phyloP scores from a whole-genome alignment of 352 stramenopile species.

The Pythium folliculosum region DNA sequence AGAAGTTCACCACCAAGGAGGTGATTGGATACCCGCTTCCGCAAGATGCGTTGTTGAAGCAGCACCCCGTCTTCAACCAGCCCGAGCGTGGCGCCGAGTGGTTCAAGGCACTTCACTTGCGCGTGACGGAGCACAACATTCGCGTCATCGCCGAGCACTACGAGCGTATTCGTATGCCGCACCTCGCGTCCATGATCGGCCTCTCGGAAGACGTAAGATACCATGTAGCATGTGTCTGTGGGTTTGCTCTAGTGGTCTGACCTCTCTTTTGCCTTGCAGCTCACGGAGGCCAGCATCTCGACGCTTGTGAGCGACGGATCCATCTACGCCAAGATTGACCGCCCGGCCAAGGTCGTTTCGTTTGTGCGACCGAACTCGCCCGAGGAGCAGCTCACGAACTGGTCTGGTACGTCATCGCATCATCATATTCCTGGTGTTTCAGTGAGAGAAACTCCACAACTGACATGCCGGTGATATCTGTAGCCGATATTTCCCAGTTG shows the following conservation, averaged over 20 bases:
- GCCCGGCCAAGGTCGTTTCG: constrained; percentile 95
- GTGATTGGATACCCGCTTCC: constrained; percentile 95
- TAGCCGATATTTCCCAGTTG: constrained; percentile 94
- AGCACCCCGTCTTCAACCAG: constrained; percentile 84
- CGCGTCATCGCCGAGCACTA: constrained; percentile 95
- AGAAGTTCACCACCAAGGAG: constrained; percentile 96
- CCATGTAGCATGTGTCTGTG: background rate
- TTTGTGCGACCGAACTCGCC: constrained; percentile 90
- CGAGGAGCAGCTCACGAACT: constrained; percentile 95
- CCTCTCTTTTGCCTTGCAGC: constrained; percentile 26
- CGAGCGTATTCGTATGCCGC: constrained; percentile 90
- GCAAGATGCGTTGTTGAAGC: constrained; percentile 84
- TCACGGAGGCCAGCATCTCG: constrained; percentile 80
- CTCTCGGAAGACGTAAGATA: constrained; percentile 79
- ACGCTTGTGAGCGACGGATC: constrained; percentile 92
- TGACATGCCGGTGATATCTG: background rate
- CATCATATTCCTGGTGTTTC: background rate
- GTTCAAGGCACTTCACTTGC: constrained; percentile 88
- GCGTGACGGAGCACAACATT: constrained; percentile 98
- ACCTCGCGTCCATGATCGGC: constrained; percentile 94
- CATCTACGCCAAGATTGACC: constrained; percentile 98
- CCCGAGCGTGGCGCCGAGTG: constrained; percentile 75
- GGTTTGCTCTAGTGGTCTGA: background rate
- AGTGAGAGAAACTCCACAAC: background rate
- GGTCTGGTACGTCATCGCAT: constrained; percentile 72